Evolutionary conservation across 2,329 filamentous ascomycete species (phyloP), one percentile per base, ranked within the genome.

Genomic region (Ceratocystis eucalypticola): DNA sequence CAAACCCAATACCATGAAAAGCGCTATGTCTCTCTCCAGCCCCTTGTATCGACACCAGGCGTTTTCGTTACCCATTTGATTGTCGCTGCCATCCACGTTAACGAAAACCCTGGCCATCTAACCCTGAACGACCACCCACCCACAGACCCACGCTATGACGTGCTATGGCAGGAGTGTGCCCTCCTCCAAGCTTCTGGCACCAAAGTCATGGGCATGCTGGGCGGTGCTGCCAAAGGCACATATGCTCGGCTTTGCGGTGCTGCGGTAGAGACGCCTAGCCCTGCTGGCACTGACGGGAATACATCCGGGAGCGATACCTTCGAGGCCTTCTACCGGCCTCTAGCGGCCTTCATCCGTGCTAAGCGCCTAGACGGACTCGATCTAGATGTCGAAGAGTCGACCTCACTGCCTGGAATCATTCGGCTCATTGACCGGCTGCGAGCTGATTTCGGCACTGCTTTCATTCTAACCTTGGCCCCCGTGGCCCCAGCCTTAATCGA

Each of bases 131-230:
- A 96, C 75, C 83, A 91, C 73, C 79, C 80, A 0, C 89, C 89
- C 0, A 77, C 82, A n/a, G 77, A 89, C 70, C 75, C 83, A 3
- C 82, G 84, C 70, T 93, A 88, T 75, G 78, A 83, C 41, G 84
- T 84, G 1, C 80, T 96, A 45, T 96, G 91, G 91, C 82, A 82
- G 25, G 92, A 96, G 74, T 83, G 90, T 7, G 80, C 82, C 6
- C 78, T 85, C 69, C 77, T 96, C 5, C 88, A 94, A 74, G 82
- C 82, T 1, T 80, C 81, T 5, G 91, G 91, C 53, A 80, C 96
- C 69, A 91, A 88, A 71, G 84, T 96, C 12, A 80, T 96, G 73
- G 89, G 84, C 65, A 94, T 96, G 89, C 79, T 96, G 1, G 92
- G 92, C 48, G 92, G 92, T 17, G 91, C 91, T 1, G 91, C 90